These are phyloP conservation scores for Lentinula detonsa DNA, from an alignment of 768 basidiomycete species.

Conservation along the genomic window DNA sequence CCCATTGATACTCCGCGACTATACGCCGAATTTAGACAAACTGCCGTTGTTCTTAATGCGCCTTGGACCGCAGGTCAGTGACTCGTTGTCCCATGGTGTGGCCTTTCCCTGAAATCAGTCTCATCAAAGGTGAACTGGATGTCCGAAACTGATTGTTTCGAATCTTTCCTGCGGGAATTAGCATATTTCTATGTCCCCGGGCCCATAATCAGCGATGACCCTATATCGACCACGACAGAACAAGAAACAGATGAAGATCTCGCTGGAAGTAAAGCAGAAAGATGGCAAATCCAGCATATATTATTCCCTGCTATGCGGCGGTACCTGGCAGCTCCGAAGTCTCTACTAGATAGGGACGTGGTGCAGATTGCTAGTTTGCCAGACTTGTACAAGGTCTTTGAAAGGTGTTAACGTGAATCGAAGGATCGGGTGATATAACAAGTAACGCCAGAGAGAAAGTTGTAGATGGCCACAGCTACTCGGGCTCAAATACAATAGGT, in stretches of 20 bases:
- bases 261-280: conserved; percentile 39
- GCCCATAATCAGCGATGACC: conserved; percentile 22
- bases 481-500: too few relatives aligned
- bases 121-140: conserved; percentile 77
- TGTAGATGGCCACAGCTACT: not conserved
- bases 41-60: conserved; percentile 87
- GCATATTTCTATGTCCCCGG: conserved; percentile 87
- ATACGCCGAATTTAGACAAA: conserved; percentile 87
- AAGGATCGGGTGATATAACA: not conserved
- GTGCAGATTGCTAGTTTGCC: conserved; percentile 87
- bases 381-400: conserved; percentile 92
- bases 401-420: conserved; percentile 58
- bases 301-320: conserved; percentile 82
- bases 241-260: not conserved
- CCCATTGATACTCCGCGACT: conserved; percentile 80
- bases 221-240: not conserved
- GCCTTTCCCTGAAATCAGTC: not conserved
- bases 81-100: not conserved
- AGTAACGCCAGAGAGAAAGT: not conserved
- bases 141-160: conserved; percentile 80
- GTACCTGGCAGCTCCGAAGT: conserved; percentile 65
- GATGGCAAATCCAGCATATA: conserved; percentile 89
- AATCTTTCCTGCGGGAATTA: conserved; percentile 79
- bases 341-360: conserved; percentile 64
- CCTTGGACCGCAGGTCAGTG: conserved; percentile 77